Base-by-base conservation (phyloP, 495 filamentous ascomycete genomes). In the Penicillium soppii region DNA sequence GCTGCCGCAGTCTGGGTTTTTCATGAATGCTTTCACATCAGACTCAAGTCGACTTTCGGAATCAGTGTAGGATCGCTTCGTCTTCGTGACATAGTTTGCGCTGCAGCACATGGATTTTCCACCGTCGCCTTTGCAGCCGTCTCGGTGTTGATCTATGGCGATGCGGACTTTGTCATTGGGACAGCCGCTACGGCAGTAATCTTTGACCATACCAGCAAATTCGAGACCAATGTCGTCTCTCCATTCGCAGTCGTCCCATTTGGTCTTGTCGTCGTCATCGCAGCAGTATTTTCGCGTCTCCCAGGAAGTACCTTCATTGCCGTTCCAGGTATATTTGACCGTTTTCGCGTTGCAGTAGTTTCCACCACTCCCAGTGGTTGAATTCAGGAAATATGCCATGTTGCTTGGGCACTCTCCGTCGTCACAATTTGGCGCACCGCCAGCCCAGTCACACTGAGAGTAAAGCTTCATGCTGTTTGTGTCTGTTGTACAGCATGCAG, bases 241-340 rank as follows among this genome's bases (percentile, higher is more conserved):
- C 40, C 40, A 43, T 43, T 26, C 40, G 21, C 46, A 50, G 33
- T 50, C 33, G 19, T 22, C 32, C 46, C 46, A 50, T 50, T 50
- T 50, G 25, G 19, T 36, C 10, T 50, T 22, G 46, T 50, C 46
- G 16, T 39, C 29, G 22, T 29, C 37, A 39, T 38, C 32, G 17
- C 46, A 50, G 37, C 48, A 51, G 38, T 51, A 51, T 15, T 42
- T 51, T 9, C 48, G 48, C 35, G 21, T 39, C 38, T 41, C 38
- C 29, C 39, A 43, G 25, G 16, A 36, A 32, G 37, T 30, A 9
- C 3, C 38, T 32, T 26, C 36, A 35, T 52, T 8, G 26, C 27
- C 36, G 21, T 43, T 43, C 43, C 16, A 22, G 15, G 43, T 46
- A 22, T 35, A 36, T 15, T 46, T 32, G 32, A 46, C 17, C 5